A percentile compares a stretch with the other conserved stretches of the same genome.
These are phyloP conservation scores for Protomyces pachydermus DNA, from an alignment of 1,139 yeast genomes.

Conservation along the genomic window DNA sequence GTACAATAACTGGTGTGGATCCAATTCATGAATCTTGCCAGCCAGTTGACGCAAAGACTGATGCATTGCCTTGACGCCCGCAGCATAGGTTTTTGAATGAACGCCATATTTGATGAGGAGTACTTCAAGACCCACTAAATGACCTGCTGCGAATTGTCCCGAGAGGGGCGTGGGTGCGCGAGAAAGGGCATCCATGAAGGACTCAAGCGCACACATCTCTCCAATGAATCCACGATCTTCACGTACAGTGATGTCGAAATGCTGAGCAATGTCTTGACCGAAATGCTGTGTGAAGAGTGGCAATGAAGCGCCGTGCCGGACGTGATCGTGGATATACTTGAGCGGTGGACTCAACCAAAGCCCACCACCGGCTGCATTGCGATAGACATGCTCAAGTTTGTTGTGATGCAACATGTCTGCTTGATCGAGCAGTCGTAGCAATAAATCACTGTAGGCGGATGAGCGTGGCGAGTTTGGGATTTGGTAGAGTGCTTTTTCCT, in stretches of 20 bases:
- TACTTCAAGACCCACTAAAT: slow-evolving; percentile 19
- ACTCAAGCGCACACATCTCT: slow-evolving; percentile 27
- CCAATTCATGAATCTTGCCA: slow-evolving; percentile 6
- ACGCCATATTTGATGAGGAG: slow-evolving; percentile 28
- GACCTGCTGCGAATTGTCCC: slow-evolving; percentile 19
- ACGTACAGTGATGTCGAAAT: slow-evolving; percentile 21
- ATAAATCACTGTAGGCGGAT: slow-evolving; percentile 24
- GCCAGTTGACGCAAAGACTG: slow-evolving; percentile 4
- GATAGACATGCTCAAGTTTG: slow-evolving; percentile 20
- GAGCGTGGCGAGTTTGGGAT: slow-evolving; percentile 27
- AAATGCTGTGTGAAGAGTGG: slow-evolving; percentile 5
- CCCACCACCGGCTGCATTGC: slow-evolving; percentile 26
- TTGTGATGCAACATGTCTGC: slow-evolving; percentile 14
- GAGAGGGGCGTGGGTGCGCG: slow-evolving; percentile 6
- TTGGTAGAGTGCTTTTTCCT: slow-evolving; percentile 21
- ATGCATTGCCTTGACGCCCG: slow-evolving; percentile 22
- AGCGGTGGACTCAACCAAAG: slow-evolving; percentile 25
- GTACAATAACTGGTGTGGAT: not conserved
- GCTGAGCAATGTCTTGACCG: slow-evolving; percentile 19
- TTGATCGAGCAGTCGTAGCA: slow-evolving; percentile 23
- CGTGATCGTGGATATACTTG: slow-evolving; percentile 22
- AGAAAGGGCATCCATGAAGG: slow-evolving; percentile 21
- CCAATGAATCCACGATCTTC: slow-evolving; percentile 29
- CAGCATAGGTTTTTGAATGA: slow-evolving; percentile 22
- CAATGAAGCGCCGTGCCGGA: slow-evolving; percentile 25